Evolutionary conservation across 2,329 filamentous ascomycete genomes (phyloP).

Genomic region (Monilinia laxa): DNA sequence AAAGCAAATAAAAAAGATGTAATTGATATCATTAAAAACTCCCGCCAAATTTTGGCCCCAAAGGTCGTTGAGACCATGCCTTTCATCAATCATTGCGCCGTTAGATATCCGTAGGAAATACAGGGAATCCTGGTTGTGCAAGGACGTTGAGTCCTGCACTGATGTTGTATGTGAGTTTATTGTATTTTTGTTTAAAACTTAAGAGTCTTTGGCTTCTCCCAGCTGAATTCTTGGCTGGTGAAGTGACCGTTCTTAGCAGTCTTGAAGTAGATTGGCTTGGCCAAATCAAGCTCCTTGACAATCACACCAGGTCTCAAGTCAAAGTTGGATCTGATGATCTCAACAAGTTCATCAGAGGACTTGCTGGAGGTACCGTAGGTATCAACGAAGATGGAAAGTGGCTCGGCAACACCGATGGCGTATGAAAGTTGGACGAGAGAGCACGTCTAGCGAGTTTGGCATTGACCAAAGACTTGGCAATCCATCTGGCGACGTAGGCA

Average conservation of each 20-base stretch:
- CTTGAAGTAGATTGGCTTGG: slow-evolving; percentile 95
- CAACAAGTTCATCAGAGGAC: slow-evolving; percentile 87
- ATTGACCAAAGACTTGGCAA: slow-evolving; percentile 94
- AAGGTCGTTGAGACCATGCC: slow-evolving; percentile 42
- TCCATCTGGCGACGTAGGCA: slow-evolving; percentile 96
- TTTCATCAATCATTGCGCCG: slow-evolving; percentile 41
- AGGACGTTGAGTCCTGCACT: slow-evolving; percentile 41
- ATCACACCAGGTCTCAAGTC: slow-evolving; percentile 98
- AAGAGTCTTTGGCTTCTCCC: slow-evolving; percentile 97
- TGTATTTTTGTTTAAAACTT: slow-evolving; percentile 66
- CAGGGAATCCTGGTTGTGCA: slow-evolving; percentile 29
- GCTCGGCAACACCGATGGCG: slow-evolving; percentile 98
- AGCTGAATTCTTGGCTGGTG: slow-evolving; percentile 95
- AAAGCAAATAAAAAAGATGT: slow-evolving; percentile 29
- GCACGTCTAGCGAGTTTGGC: slow-evolving; percentile 87
- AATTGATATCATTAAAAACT: slow-evolving; percentile 31
- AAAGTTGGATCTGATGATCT: slow-evolving; percentile 95
- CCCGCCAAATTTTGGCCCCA: slow-evolving; percentile 30
- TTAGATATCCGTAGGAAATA: slow-evolving; percentile 37
- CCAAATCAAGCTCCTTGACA: slow-evolving; percentile 92
- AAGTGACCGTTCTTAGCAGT: slow-evolving; percentile 99
- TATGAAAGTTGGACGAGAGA: slow-evolving; percentile 97
- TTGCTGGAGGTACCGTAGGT: slow-evolving; percentile 92
- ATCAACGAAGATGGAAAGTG: slow-evolving; percentile 96
- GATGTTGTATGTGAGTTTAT: slow-evolving; percentile 31